A percentile compares a stretch with the other conserved stretches of the same genome.
Conservation (phyloP, 2,329 filamentous ascomycete species). For the Aspergillus caelatus region DNA sequence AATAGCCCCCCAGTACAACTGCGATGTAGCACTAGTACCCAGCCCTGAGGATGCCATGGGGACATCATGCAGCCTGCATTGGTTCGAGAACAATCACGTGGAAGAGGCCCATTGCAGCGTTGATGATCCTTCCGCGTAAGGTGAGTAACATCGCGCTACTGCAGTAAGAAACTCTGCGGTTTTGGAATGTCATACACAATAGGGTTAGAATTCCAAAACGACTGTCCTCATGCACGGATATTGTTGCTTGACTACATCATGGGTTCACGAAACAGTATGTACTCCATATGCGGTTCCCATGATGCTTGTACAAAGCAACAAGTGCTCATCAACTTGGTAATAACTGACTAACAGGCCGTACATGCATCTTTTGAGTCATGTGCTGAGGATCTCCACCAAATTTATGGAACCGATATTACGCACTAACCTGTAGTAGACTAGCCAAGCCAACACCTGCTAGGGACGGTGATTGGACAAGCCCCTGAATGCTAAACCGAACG, state of each 20-base stretch:
- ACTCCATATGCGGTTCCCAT: not conserved
- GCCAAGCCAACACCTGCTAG: not conserved
- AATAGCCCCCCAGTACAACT: not conserved
- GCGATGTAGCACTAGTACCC: not conserved
- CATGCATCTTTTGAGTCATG: not conserved
- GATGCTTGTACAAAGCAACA: not conserved
- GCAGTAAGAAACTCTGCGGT: not conserved
- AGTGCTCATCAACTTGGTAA: not conserved
- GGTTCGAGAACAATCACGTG: constrained; percentile 1
- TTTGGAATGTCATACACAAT: not conserved
- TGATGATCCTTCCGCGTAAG: not conserved
- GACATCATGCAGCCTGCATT: not conserved
- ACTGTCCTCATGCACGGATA: not conserved
- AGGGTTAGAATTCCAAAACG: not conserved
- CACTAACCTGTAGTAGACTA: not conserved
- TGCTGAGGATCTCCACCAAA: not conserved
- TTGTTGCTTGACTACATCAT: not conserved
- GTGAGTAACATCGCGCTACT: not conserved
- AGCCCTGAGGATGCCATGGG: not conserved
- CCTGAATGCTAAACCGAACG: not conserved
- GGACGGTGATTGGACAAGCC: not conserved
- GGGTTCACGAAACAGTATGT: not conserved
- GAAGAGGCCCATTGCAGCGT: not conserved
- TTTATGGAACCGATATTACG: not conserved
- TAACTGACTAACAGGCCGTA: not conserved